Conservation (phyloP, 2,329 filamentous ascomycete species). For the Aureobasidium sp. region DNA sequence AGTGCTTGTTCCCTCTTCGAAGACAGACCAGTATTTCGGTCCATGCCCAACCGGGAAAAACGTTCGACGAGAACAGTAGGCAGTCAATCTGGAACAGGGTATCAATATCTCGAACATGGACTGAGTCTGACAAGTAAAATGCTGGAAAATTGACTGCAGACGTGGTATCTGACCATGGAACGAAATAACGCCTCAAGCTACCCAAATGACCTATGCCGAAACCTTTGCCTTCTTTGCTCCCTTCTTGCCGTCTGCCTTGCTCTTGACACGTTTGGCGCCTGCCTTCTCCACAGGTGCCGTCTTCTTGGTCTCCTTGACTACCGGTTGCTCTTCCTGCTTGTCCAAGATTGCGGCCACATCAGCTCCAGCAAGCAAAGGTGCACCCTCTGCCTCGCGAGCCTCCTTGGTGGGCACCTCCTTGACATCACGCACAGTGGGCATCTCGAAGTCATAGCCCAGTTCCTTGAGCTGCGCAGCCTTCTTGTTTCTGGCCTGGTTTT, state of each 20-base stretch:
- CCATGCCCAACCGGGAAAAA: neutral
- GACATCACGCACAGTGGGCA: slow-evolving; percentile 62
- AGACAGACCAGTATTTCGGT: no score
- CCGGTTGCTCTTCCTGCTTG: slow-evolving; percentile 21
- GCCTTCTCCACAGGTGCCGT: slow-evolving; percentile 19
- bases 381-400: slow-evolving; percentile 25
- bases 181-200: slow-evolving; percentile 1
- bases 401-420: slow-evolving; percentile 44
- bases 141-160: neutral
- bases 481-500: slow-evolving; percentile 61
- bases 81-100: neutral
- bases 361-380: slow-evolving; percentile 27
- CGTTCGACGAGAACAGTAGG: neutral
- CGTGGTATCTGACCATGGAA: slow-evolving; percentile 12
- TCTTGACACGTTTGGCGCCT: slow-evolving; percentile 29
- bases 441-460: slow-evolving; percentile 76
- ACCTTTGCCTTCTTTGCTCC: slow-evolving; percentile 26
- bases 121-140: neutral
- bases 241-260: slow-evolving; percentile 29
- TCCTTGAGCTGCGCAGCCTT: slow-evolving; percentile 70
- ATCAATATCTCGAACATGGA: neutral
- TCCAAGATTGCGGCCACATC: slow-evolving; percentile 29
- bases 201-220: slow-evolving; percentile 8
- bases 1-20: neutral
- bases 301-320: slow-evolving; percentile 27